Base-by-base conservation (phyloP, 2,329 filamentous ascomycete species). In the Dactylonectria estremocensis region DNA sequence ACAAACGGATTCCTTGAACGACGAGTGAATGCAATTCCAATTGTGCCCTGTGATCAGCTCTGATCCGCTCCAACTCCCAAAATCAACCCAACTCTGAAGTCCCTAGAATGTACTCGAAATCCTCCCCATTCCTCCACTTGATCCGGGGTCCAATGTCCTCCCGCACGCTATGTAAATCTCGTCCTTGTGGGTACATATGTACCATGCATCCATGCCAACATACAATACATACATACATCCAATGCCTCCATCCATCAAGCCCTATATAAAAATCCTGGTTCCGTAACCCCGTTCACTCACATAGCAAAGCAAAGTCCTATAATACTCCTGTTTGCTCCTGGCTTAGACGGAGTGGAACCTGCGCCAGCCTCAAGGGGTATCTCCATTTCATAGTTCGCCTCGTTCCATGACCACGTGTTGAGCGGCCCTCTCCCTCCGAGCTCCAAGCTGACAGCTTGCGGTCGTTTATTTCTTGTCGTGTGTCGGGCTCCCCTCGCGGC, bases 401-500 rank as follows among this genome's bases (percentile, higher is more conserved):
- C 35, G 11, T 16, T 14, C 20, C 9, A 13, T 43, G 6, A 8
- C 14, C 3, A 3, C 35, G 3, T 43, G 14, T 43, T n/a, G 5
- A 8, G 14, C 40, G n/a, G 40, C 40, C 40, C n/a, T 40, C 33
- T n/a, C 43, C 13, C 18, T 5, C 43, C 35, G 7, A 18, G 6
- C 11, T 55, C 35, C 18, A 55, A 16, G 55, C 33, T 48, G 18
- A 28, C 6, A 37, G 53, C 52, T 18, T 8, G 28, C 8, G 20
- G 50, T 18, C 20, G 22, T 20, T n/a, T 53, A 66, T 6, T 33
- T 18, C 20, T 46, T 61, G 31, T 61, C 45, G 18, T 58, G 45
- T 18, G 63, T 68, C 20, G 60, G 55, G 20, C 56, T 59, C 22
- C 45, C 48, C 61, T 68, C 76, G 48, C 82, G 79, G 68, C 83